phyloP scores from a whole-genome alignment of 306 rosid genomes.

The Vachellia collinsii region DNA sequence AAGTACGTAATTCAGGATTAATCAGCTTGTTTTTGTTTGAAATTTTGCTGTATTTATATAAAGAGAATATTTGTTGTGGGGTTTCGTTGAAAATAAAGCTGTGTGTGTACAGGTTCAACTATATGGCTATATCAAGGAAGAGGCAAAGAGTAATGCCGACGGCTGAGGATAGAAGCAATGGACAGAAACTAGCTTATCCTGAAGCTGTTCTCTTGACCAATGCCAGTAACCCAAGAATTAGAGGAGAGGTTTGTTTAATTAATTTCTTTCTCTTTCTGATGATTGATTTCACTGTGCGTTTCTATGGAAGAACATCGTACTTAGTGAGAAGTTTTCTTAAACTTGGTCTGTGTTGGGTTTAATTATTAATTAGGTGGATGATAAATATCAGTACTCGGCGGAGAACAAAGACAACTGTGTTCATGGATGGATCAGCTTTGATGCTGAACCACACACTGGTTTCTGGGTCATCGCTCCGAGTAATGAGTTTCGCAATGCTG shows the following conservation, averaged over 20 bases:
- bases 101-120: conserved; percentile 50
- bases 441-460: conserved; percentile 51
- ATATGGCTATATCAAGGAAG: conserved; percentile 69
- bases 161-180: conserved; percentile 36
- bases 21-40: neutral
- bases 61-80: neutral
- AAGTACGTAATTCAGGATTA: no score
- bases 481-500: conserved; percentile 68
- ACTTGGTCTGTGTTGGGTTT: neutral
- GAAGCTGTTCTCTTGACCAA: conserved; percentile 76
- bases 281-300: neutral
- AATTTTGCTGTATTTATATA: neutral
- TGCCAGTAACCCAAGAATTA: conserved; percentile 41
- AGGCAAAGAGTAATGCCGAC: conserved; percentile 76
- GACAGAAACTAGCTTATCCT: conserved; percentile 50
- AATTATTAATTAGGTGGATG: conserved; percentile 68
- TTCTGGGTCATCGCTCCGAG: conserved; percentile 89
- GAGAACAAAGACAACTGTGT: conserved; percentile 57
- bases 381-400: conserved; percentile 76
- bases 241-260: conserved; percentile 59
- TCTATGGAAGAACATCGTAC: no score
- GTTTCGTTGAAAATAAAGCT: neutral
- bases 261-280: neutral
- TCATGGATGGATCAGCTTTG: conserved; percentile 69
- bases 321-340: neutral